Base-by-base conservation (phyloP, 2,329 filamentous ascomycete species). In the Diplodia mutila region DNA sequence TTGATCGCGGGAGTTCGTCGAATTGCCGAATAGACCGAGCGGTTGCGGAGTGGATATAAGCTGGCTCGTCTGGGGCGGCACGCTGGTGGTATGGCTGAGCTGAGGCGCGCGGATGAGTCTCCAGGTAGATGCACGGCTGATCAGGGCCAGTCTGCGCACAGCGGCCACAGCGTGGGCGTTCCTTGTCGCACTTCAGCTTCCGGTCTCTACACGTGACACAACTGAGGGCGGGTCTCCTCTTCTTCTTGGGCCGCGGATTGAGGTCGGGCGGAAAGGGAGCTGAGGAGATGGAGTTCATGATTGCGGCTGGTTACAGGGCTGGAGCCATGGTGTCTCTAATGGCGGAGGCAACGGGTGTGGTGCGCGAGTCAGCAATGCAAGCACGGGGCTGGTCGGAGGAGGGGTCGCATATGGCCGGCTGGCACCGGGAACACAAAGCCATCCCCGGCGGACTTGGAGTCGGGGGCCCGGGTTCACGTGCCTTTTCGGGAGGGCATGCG, bases 1-100 rank as follows among this genome's bases (percentile, higher is more conserved):
- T 21, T 23, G 57, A 42, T 18, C 25, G 34, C 55, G 55, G 55
- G 16, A 21, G n/a, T 29, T 48, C 42, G n/a, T 51, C 46, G 46
- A 63, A 51, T 63, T 63, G 42, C 59, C 59, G 59, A 63, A 63
- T 16, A 51, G 59, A 25, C 59, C 59, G 59, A 63, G 57, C n/a
- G 8, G 27, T 7, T 6, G 37, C 6, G 57, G 14, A 4, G 25
- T 21, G 18, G 39, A 6, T 48, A 61, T 49, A 49, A 49, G 18
- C 14, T 14, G 39, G 16, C 37, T 29, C 55, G 21, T 5, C 34
- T 2, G 16, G 51, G 21, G 14, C 34, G 4, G 7, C 9, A 3
- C 14, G 53, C 14, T 59, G 54, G n/a, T 27, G 34, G 9, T 49
- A 32, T 5, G 23, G 18, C 1, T 29, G 7, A 9, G 18, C 7